Conservation (phyloP, 352 stramenopile genomes). For the Globisporangium lucens region DNA sequence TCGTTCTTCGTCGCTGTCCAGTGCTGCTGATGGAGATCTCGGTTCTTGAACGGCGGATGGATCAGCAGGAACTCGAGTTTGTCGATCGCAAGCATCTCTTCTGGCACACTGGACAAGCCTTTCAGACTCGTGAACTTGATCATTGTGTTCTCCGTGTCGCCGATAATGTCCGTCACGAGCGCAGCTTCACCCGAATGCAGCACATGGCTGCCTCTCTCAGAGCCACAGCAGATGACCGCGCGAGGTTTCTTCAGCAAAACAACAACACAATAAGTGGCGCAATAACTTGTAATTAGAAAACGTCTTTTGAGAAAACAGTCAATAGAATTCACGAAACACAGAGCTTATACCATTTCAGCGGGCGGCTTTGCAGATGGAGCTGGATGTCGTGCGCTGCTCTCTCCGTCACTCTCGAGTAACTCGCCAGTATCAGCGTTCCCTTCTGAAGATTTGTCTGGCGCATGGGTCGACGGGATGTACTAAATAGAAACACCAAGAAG, state of each 20-base stretch:
- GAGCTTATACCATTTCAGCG: not conserved
- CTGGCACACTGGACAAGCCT: conserved; percentile 33
- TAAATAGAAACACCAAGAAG: not conserved
- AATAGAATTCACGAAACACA: not conserved
- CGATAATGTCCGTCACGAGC: conserved; percentile 43
- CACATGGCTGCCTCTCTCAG: not conserved
- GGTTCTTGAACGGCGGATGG: conserved; percentile 30
- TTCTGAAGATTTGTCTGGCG: conserved; percentile 4
- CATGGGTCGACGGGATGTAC: conserved; percentile 10
- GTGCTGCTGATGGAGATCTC: conserved; percentile 21
- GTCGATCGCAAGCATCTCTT: conserved; percentile 30
- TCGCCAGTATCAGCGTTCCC: not conserved
- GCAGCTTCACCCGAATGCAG: conserved; percentile 39
- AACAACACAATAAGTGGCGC: not conserved
- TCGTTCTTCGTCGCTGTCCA: conserved; percentile 26
- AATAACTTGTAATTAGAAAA: not conserved
- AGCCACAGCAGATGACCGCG: conserved; percentile 38
- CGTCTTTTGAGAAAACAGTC: not conserved
- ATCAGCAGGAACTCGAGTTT: conserved; percentile 36
- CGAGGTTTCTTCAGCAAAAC: conserved; percentile 24
- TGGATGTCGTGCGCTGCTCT: not conserved
- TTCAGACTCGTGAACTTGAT: conserved; percentile 46
- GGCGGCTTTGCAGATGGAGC: not conserved
- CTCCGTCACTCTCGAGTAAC: not conserved
- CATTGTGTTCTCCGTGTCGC: conserved; percentile 42